Evolutionary conservation across 768 basidiomycete genomes (phyloP), one percentile per base, ranked within the genome.

Genomic region (Tephrocybe rancida): DNA sequence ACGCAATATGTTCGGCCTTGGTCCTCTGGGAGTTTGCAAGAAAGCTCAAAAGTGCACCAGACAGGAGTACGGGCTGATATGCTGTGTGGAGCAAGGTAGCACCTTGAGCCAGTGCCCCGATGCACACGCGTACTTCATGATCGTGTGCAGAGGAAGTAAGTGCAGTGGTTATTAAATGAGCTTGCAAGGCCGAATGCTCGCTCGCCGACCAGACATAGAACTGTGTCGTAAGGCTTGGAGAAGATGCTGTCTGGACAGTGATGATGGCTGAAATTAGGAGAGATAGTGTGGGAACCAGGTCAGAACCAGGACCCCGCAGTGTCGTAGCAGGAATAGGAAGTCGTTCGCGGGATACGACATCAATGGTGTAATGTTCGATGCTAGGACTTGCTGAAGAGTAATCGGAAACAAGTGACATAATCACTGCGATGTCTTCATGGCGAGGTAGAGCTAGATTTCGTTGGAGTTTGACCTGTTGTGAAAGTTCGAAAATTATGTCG

Each of bases 51-150:
- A 79, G 69, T 3, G 72, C 74, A 3, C 76, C 78, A 3, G 75
- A 76, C 11, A 82, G 67, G 21, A 82, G 55, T 2, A 77, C 55
- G 5, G 80, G 80, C 58, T 80, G 79, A 54, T 76, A 80, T 9
- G 73, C 68, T 4, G 80, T 82, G 29, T 75, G 73, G n/a, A 80
- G 64, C 6, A 79, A 68, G 1, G 77, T 71, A 1, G 77, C 77
- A 0, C 80, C 80, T 58, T 80, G 75, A 6, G 74, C 70, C 7
- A 82, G 70, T 19, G 78, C 73, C n/a, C 76, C 78, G n/a, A 82
- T 74, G 52, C 79, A 80, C 5, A 76, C 49, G 5, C 77, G 76
- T 24, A 79, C 66, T 42, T 77, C 73, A 3, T 63, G 61, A 10
- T 57, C 61, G 34, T 61, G 58, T 5, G 66, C 58, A 16, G 62